A percentile compares a stretch with the other conserved stretches of the same genome.
Conservation (phyloP, 2,329 filamentous ascomycete species). For the Xenoacremonium recifei region DNA sequence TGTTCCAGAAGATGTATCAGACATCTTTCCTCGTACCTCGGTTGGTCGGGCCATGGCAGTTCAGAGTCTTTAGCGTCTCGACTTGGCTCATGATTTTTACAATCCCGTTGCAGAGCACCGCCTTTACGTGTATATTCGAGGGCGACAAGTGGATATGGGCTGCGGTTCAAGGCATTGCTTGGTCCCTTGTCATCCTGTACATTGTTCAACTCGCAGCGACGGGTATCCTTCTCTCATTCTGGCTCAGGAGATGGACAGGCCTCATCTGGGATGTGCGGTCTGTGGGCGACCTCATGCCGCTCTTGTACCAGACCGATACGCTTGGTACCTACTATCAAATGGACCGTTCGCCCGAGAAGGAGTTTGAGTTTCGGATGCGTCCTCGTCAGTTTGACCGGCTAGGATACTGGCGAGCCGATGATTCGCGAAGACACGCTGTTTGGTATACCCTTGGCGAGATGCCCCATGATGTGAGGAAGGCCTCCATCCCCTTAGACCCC, state of each 20-base stretch:
- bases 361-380: constrained; percentile 50
- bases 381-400: constrained; percentile 66
- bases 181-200: constrained; percentile 76
- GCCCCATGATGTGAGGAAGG: constrained; percentile 29
- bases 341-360: constrained; percentile 47
- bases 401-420: constrained; percentile 81
- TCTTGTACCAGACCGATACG: constrained; percentile 79
- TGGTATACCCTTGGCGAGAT: constrained; percentile 75
- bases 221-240: constrained; percentile 56
- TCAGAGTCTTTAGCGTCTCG: constrained; percentile 64
- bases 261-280: constrained; percentile 83
- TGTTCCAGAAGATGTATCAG: constrained; percentile 69
- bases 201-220: constrained; percentile 60
- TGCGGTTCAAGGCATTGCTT: constrained; percentile 73
- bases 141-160: constrained; percentile 74
- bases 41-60: constrained; percentile 60
- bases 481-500: constrained; percentile 26
- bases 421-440: constrained; percentile 58
- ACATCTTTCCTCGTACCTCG: constrained; percentile 64
- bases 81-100: constrained; percentile 80
- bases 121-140: constrained; percentile 65
- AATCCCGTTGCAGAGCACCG: constrained; percentile 75
- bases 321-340: constrained; percentile 71
- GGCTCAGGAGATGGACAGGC: constrained; percentile 66
- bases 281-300: constrained; percentile 74